Evolutionary conservation across 805 yeast species (phyloP).

Genomic region (Candida vaughaniae): DNA sequence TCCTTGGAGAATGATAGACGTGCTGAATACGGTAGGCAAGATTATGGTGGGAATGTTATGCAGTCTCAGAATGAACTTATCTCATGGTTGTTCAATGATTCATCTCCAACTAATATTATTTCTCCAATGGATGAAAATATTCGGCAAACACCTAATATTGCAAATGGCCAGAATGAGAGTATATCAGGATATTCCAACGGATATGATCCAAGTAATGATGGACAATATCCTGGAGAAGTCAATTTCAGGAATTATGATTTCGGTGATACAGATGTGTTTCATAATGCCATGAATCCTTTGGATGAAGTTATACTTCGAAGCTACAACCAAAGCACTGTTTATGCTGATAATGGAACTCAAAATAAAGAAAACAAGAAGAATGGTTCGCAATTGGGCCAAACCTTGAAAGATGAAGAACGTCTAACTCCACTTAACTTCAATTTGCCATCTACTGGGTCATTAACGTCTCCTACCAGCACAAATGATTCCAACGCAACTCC

Average conservation of each 20-base stretch:
- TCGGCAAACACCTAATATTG: neutral
- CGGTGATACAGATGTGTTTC: slow-evolving; percentile 39
- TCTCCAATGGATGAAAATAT: slow-evolving; percentile 4
- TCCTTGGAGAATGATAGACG: neutral
- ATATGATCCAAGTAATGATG: neutral
- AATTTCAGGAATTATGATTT: slow-evolving; percentile 19
- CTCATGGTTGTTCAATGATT: slow-evolving; percentile 40
- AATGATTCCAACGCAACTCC: slow-evolving; percentile 18
- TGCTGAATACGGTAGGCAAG: neutral
- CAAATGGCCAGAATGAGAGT: neutral
- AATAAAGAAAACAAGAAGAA: neutral
- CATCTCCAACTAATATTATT: slow-evolving; percentile 15
- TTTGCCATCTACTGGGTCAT: slow-evolving; percentile 24
- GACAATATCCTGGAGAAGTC: neutral
- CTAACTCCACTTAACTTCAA: slow-evolving; percentile 11
- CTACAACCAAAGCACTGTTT: slow-evolving; percentile 8
- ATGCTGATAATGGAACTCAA: neutral
- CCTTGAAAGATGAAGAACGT: slow-evolving; percentile 1
- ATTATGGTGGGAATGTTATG: slow-evolving; percentile 7
- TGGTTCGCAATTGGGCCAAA: neutral
- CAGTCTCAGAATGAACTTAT: slow-evolving; percentile 38
- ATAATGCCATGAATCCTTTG: slow-evolving; percentile 36
- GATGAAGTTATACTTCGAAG: slow-evolving; percentile 31
- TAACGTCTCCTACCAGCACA: slow-evolving; percentile 35
- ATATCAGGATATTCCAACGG: neutral